phyloP scores from a whole-genome alignment of 2,329 filamentous ascomycete species.

The Fusarium beomiforme region DNA sequence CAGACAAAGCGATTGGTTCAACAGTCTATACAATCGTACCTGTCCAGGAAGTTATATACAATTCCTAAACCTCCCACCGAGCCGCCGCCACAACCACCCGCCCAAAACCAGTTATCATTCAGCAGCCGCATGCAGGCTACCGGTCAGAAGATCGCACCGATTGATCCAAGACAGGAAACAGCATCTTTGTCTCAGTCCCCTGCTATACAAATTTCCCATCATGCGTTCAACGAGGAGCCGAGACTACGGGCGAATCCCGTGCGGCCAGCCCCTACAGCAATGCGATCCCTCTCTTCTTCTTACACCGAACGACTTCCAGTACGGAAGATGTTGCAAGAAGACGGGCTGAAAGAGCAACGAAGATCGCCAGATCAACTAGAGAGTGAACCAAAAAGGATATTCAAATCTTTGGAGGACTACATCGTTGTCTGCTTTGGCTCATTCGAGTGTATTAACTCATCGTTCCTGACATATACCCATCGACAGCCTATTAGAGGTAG shows the following conservation, averaged over 20 bases:
- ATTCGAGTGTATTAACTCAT: conserved; percentile 77
- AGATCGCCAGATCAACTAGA: conserved; percentile 29
- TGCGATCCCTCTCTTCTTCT: conserved; percentile 58
- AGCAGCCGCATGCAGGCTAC: conserved; percentile 33
- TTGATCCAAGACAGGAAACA: conserved; percentile 8
- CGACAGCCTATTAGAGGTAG: conserved; percentile 46
- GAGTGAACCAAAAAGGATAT: conserved; percentile 67
- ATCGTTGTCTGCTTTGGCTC: conserved; percentile 74
- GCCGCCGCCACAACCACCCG: conserved; percentile 14
- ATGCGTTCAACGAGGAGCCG: conserved; percentile 52
- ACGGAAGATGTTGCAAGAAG: conserved; percentile 25
- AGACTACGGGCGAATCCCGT: conserved; percentile 49
- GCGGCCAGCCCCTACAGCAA: conserved; percentile 31
- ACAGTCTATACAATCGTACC: conserved; percentile 48
- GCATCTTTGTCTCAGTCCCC: conserved; percentile 20
- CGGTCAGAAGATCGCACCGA: conserved; percentile 5
- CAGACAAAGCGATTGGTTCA: conserved; percentile 48
- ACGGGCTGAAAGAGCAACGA: conserved; percentile 20
- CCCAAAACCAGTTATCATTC: conserved; percentile 32
- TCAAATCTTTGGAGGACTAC: conserved; percentile 82
- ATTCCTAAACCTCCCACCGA: conserved; percentile 26
- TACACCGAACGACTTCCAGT: conserved; percentile 52
- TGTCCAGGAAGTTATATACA: conserved; percentile 41
- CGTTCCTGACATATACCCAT: conserved; percentile 67
- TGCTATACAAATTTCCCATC: conserved; percentile 37